Conservation (phyloP, 768 basidiomycete species). For the Trametes gibbosa region DNA sequence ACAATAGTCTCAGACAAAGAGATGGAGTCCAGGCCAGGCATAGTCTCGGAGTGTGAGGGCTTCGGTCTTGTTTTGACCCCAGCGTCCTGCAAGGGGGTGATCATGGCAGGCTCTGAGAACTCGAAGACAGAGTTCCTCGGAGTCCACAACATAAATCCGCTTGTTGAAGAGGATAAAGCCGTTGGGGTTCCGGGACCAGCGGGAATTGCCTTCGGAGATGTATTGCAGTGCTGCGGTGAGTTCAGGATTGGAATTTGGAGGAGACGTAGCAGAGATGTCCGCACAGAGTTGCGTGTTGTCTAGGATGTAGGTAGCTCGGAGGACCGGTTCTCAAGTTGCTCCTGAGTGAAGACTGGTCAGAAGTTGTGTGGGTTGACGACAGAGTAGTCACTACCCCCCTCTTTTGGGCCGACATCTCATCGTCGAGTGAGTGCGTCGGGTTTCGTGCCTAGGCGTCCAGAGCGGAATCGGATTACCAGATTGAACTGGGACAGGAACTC, state of each 20-base stretch:
- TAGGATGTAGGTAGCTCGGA: constrained; percentile 19
- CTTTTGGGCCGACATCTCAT: constrained; percentile 24
- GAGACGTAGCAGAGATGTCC: constrained; percentile 12
- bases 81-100: constrained; percentile 30
- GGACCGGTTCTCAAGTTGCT: constrained; percentile 20
- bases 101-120: constrained; percentile 30
- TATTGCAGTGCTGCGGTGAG: neutral
- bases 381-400: constrained; percentile 24
- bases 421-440: constrained; percentile 22
- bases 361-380: constrained; percentile 22
- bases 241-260: neutral
- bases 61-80: constrained; percentile 25
- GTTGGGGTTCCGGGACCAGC: neutral
- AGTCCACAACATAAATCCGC: constrained; percentile 23
- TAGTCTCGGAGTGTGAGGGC: constrained; percentile 25
- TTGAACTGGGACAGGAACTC: constrained; percentile 25
- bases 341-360: constrained; percentile 17
- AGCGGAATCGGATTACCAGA: constrained; percentile 13
- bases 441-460: constrained; percentile 3
- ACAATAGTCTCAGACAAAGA: constrained; percentile 29
- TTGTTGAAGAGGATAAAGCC: constrained; percentile 14
- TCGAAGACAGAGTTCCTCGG: constrained; percentile 22
- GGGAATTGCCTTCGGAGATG: neutral
- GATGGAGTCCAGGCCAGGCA: constrained; percentile 28
- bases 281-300: constrained; percentile 22